Base-by-base conservation (phyloP, 2,329 filamentous ascomycete species). In the Aspergillus pseudonomiae region DNA sequence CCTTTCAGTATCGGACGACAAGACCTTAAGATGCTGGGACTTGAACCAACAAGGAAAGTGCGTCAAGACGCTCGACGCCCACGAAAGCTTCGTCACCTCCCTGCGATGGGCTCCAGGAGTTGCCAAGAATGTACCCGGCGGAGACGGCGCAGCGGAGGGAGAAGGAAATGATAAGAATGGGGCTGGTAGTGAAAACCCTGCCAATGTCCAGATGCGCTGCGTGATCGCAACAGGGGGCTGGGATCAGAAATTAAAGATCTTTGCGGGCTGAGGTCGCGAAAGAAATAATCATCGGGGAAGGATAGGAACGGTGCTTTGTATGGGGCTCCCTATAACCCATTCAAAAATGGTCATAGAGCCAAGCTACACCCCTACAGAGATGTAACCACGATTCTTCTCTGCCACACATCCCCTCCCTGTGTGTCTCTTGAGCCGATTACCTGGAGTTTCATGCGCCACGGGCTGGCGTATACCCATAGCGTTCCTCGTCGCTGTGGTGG, bases 11-110 rank as follows among this genome's bases (percentile, higher is more conserved):
- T 87, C 90, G 12, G 94, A 97, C 75, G 94, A 97, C 80, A 96
- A 93, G 80, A 93, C 92, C 5, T 84, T 97, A 63, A 85, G 93
- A 63, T 97, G 93, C 81, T 97, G 94, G 94, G 94, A 97, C 79
- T 80, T 97, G 36, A 85, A 85, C 32, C 93, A 97, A 75, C 92
- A 96, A 75, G 92, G 91, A 30, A 93, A 93, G 72, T 94, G 93
- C 71, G 92, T 97, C 70, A 94, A 94, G 78, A 89, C 88, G 0
- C 80, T 97, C 16, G 83, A 93, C 66, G 88, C 88, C 0, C 92
- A 96, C 74, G 88, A 86, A 3, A 92, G 92, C 73, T 97, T 97
- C 72, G 87, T 97, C 52, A 93, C 87, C 62, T 94, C 91, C 74
- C 82, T 97, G 71, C 81, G 92, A 66, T 97, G 94, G 94, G 93